Evolutionary conservation across 2,329 filamentous ascomycete species (phyloP).

Genomic region (Trichoderma sp.): DNA sequence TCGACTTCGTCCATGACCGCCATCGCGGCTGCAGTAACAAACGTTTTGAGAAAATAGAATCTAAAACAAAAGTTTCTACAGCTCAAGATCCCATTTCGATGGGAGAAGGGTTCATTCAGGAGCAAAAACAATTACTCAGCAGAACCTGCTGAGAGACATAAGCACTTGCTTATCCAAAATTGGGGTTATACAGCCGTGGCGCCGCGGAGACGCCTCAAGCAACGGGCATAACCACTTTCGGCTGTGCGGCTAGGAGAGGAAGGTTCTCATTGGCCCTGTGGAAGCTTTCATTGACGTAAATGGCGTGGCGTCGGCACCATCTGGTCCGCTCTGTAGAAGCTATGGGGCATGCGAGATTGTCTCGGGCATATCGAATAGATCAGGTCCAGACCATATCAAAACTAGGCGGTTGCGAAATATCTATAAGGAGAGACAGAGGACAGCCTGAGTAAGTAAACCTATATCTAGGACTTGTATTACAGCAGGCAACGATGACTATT

Average conservation of each 20-base stretch:
- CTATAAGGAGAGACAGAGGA: background rate
- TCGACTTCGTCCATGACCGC: conserved; percentile 4
- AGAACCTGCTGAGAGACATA: background rate
- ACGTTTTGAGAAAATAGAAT: background rate
- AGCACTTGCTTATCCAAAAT: background rate
- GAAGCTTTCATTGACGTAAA: background rate
- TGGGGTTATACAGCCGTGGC: background rate
- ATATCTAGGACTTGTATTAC: background rate
- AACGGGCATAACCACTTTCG: background rate
- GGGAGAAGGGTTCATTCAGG: too few species aligned
- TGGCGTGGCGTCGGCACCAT: background rate
- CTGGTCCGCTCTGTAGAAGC: background rate
- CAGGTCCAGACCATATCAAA: background rate
- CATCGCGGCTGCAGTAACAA: background rate
- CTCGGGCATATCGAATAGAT: background rate
- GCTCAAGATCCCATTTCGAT: background rate
- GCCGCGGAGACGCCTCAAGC: background rate
- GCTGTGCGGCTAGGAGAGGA: background rate
- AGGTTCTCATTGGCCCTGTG: background rate
- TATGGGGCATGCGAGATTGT: background rate
- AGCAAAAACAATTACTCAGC: background rate
- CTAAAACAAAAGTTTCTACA: background rate
- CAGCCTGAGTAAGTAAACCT: background rate
- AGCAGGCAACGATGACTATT: background rate
- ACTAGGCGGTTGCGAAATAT: background rate